Base-by-base conservation (phyloP, 257 asterid genomes). In the Jacaranda mimosifolia region DNA sequence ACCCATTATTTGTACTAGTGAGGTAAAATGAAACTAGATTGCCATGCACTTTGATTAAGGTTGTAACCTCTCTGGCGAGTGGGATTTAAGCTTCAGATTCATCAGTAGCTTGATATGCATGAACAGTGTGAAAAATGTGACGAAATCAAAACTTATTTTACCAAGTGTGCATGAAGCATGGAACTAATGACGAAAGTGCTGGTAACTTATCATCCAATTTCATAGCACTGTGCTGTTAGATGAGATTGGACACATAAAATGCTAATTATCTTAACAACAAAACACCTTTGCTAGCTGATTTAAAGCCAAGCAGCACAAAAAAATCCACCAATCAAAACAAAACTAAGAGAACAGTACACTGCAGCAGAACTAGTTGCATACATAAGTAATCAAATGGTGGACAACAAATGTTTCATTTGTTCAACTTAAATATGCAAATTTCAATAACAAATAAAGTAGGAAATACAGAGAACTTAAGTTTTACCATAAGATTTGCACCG, bases 1-100 rank as follows among this genome's bases (percentile, higher is more conserved):
- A 67, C 79, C 88, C 19, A 39, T 45, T 79, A 21, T 70, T 49
- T 45, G 21, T 36, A 74, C 19, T 18, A 48, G 77, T 62, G 32
- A 40, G 43, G 70, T 40, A 69, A 21, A 15, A 69, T 39, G 13
- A 51, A 64, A 56, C 62, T 19, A 45, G 56, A 66, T 73, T 5
- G 9, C 35, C 48, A n/a, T 63, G 58, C 13, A 48, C 10, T 64
- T 62, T 76, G 38, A 51, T 40, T 32, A n/a, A 76, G 46, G 32
- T 64, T 69, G 56, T 42, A 21, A 64, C 36, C 55, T 45, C 73
- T 60, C 65, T 9, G 77, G 42, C 21, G 42, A 21, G 49, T 46
- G 49, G 63, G 55, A 14, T 17, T 72, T 43, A 67, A 62, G 77
- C 19, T 65, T 74, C 32, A 7, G 21, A 46, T 19, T 55, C 57